phyloP scores from a whole-genome alignment of 352 stramenopile genomes.

The Globisporangium nagaii region DNA sequence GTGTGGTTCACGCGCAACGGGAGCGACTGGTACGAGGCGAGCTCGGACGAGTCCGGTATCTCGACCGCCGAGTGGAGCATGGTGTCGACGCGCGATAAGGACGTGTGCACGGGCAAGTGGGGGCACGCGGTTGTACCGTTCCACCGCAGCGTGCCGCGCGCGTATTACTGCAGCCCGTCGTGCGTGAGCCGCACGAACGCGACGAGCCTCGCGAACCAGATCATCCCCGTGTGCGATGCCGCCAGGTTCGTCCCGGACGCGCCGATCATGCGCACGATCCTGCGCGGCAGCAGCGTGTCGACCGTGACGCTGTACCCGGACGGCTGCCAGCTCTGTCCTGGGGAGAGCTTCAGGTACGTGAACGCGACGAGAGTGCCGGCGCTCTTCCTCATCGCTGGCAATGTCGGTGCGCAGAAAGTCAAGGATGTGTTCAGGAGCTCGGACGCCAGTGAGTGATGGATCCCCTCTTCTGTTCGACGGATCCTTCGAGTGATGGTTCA shows the following conservation, averaged over 20 bases:
- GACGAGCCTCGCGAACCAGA: slow-evolving; percentile 44
- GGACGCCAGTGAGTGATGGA: slow-evolving; percentile 49
- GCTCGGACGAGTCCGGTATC: slow-evolving; percentile 57
- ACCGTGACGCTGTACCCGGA: slow-evolving; percentile 68
- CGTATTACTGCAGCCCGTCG: slow-evolving; percentile 50
- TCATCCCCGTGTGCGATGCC: slow-evolving; percentile 58
- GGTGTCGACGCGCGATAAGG: slow-evolving; percentile 30
- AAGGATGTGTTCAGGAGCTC: slow-evolving; percentile 67
- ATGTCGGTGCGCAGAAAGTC: slow-evolving; percentile 63
- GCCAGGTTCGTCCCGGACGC: slow-evolving; percentile 23
- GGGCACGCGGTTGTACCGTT: slow-evolving; percentile 59
- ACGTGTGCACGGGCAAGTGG: slow-evolving; percentile 72
- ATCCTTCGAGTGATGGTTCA: slow-evolving; percentile 17
- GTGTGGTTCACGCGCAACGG: slow-evolving; percentile 72
- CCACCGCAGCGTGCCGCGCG: slow-evolving; percentile 32
- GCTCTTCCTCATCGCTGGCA: slow-evolving; percentile 64
- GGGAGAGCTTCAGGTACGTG: slow-evolving; percentile 32
- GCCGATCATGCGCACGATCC: slow-evolving; percentile 28
- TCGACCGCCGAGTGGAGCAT: slow-evolving; percentile 80
- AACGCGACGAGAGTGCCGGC: slow-evolving; percentile 50
- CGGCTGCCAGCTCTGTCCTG: slow-evolving; percentile 56
- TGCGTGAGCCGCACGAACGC: slow-evolving; percentile 40
- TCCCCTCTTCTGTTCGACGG: not conserved
- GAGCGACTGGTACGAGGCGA: slow-evolving; percentile 41
- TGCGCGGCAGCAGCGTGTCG: slow-evolving; percentile 37